These are phyloP conservation scores for Puccinellia tenuiflora DNA, from an alignment of 176 grass and related monocot genomes.

Conservation along the genomic window DNA sequence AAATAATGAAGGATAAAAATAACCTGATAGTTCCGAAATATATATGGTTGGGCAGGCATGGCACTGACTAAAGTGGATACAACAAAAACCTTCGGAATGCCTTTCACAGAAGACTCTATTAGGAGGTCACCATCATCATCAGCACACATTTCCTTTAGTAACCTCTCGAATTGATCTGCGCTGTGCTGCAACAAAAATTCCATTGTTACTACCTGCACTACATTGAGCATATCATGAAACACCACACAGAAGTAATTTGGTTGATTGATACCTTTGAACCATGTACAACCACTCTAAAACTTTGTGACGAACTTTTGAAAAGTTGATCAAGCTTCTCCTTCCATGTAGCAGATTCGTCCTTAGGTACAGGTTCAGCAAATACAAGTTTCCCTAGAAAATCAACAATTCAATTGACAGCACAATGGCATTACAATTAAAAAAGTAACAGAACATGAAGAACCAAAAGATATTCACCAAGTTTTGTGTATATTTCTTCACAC, in stretches of 20 bases:
- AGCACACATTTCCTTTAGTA: conserved; percentile 89
- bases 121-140: conserved; percentile 95
- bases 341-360: conserved; percentile 92
- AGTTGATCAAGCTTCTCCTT: conserved; percentile 94
- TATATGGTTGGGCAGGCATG: conserved; percentile 91
- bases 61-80: conserved; percentile 94
- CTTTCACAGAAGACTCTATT: conserved; percentile 95
- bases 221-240: conserved; percentile 11
- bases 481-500: conserved; percentile 99
- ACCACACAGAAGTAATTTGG: not conserved
- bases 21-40: conserved; percentile 98
- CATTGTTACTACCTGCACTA: conserved; percentile 7
- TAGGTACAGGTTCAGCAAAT: conserved; percentile 88
- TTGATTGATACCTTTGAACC: conserved; percentile 79
- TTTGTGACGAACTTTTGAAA: conserved; percentile 98
- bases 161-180: conserved; percentile 93
- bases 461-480: conserved; percentile 62
- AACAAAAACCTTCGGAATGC: conserved; percentile 92
- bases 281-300: conserved; percentile 98
- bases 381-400: conserved; percentile 87
- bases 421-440: not conserved
- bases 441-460: conserved; percentile 18
- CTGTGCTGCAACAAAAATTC: conserved; percentile 83
- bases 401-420: conserved; percentile 29
- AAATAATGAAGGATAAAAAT: conserved; percentile 10